These are phyloP conservation scores for Haplographium delicatum DNA, from an alignment of 495 filamentous ascomycete genomes.

Conservation along the genomic window DNA sequence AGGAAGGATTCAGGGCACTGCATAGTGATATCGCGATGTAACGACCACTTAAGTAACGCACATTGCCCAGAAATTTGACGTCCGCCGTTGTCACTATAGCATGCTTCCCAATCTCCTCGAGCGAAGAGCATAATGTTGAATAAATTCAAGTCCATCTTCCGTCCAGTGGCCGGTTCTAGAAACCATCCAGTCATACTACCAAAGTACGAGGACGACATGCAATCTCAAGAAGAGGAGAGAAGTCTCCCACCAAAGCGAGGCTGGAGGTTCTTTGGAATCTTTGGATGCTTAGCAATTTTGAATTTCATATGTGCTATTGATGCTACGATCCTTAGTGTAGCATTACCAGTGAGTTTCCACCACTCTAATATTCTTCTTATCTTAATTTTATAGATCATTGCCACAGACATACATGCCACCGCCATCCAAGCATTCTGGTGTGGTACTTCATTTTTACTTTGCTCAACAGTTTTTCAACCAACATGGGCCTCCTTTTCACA, in stretches of 20 bases:
- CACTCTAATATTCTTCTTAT: background rate
- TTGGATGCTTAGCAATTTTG: conserved; percentile 13
- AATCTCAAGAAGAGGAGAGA: background rate
- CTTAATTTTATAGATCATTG: conserved; percentile 13
- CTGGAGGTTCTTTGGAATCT: conserved; percentile 17
- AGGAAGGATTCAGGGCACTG: no score
- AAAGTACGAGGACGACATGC: background rate
- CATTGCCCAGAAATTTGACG: no score
- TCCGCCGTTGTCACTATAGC: no score
- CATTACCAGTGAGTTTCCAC: conserved; percentile 12
- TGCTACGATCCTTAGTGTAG: conserved; percentile 18
- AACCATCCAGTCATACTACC: no score
- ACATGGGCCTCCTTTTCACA: conserved; percentile 43
- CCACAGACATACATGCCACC: conserved; percentile 37
- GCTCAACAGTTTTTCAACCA: conserved; percentile 46
- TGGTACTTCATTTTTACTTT: conserved; percentile 45
- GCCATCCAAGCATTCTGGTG: conserved; percentile 56
- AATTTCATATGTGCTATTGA: conserved; percentile 22
- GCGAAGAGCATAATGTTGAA: no score
- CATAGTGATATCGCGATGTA: no score
- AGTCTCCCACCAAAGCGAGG: background rate
- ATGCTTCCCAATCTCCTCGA: no score
- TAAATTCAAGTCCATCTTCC: no score
- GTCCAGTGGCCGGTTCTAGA: no score
- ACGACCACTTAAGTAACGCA: no score